Conservation (phyloP, 148 eudicot genomes). For the Chenopodium quinoa region DNA sequence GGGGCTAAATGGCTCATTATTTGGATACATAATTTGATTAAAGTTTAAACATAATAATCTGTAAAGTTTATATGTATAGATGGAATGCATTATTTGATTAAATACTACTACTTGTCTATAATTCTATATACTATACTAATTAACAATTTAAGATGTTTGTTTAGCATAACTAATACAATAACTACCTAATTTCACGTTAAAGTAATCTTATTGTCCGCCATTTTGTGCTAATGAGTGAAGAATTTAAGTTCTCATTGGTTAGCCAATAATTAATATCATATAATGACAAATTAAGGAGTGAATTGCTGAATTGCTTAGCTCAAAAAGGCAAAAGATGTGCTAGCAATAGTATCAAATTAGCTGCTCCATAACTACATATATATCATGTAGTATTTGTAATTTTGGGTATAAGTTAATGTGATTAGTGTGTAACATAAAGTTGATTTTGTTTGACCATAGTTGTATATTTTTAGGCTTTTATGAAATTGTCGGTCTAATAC, state of each 20-base stretch:
- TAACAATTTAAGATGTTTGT: background rate
- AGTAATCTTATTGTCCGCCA: slow-evolving; percentile 26
- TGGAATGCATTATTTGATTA: slow-evolving; percentile 13
- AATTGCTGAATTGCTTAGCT: slow-evolving; percentile 16
- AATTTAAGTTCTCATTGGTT: slow-evolving; percentile 28
- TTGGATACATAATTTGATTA: background rate
- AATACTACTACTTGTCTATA: background rate
- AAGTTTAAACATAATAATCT: slow-evolving; percentile 5
- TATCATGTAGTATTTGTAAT: background rate
- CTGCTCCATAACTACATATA: background rate
- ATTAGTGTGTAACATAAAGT: slow-evolving; percentile 8
- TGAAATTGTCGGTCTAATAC: slow-evolving; percentile 20
- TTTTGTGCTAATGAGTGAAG: slow-evolving; percentile 6
- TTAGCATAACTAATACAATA: slow-evolving; percentile 9
- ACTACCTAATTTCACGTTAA: slow-evolving; percentile 12
- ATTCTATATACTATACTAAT: background rate
- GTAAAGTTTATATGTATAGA: slow-evolving; percentile 7
- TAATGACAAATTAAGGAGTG: slow-evolving; percentile 20
- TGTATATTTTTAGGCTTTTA: slow-evolving; percentile 17
- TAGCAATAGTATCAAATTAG: background rate
- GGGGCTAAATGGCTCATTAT: background rate
- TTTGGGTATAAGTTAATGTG: background rate
- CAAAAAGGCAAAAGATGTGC: slow-evolving; percentile 22
- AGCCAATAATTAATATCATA: slow-evolving; percentile 13
- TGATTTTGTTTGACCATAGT: slow-evolving; percentile 15